Conservation (phyloP, 2,329 filamentous ascomycete species). For the Neofusicoccum laricinum region DNA sequence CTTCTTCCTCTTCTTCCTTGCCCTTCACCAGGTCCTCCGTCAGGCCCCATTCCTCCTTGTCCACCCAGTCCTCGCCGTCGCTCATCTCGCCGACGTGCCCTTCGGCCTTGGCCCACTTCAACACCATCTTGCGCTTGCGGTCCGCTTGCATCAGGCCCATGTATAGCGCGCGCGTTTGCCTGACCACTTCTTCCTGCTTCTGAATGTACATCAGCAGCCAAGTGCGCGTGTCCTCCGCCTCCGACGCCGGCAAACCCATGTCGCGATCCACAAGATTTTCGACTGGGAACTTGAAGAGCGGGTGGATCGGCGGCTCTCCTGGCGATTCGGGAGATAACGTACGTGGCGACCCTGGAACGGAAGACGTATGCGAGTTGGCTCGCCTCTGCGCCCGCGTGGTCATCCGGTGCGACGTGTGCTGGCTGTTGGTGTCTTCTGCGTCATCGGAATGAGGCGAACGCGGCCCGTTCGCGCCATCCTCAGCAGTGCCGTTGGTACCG, state of each 20-base stretch:
- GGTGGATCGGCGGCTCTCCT: conserved; percentile 61
- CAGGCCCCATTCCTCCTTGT: conserved; percentile 75
- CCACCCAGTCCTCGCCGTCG: conserved; percentile 87
- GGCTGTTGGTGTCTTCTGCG: conserved; percentile 27
- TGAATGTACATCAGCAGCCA: conserved; percentile 75
- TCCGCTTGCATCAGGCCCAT: conserved; percentile 71
- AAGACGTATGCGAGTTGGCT: conserved; percentile 24
- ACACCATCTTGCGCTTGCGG: conserved; percentile 66
- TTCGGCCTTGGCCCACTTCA: conserved; percentile 75
- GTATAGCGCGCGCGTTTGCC: conserved; percentile 65
- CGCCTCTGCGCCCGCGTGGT: conserved; percentile 54
- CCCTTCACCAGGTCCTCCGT: conserved; percentile 76
- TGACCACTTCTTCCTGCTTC: conserved; percentile 80
- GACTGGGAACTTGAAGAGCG: conserved; percentile 67
- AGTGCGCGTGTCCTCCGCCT: conserved; percentile 76
- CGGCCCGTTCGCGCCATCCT: neutral
- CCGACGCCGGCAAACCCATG: conserved; percentile 66
- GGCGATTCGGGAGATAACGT: conserved; percentile 43
- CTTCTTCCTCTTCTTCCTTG: conserved; percentile 73
- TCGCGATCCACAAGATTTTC: conserved; percentile 65
- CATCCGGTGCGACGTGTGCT: conserved; percentile 49
- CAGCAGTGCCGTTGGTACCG: neutral
- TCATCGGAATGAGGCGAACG: neutral
- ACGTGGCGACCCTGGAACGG: conserved; percentile 19
- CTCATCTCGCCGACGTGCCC: conserved; percentile 76